Base-by-base conservation (phyloP, 2,329 filamentous ascomycete species). In the Aureobasidium sp. region DNA sequence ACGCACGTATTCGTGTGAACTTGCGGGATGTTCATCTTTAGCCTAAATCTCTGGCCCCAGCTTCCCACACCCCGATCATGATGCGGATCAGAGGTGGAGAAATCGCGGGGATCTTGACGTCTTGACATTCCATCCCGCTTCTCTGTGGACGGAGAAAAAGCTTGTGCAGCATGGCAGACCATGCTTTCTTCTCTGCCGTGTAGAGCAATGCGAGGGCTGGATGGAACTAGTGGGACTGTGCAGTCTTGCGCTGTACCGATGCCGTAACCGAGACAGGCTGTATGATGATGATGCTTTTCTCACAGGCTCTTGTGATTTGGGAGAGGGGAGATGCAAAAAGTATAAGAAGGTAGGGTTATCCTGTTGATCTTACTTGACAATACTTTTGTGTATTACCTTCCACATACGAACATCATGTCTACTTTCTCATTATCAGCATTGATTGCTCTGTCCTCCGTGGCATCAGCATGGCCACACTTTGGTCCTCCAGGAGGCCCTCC, bases 391-490 rank as follows among this genome's bases (percentile, higher is more conserved):
- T 3, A 3, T 10, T 32, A 1, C 4, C 4, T 37, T 37, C 6
- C 11, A 47, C 9, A 30, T 47, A 13, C 7, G 13, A n/a, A 3
- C 36, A 27, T 37, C 25, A 59, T 59, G 44, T 36, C 55, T 59
- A 32, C 55, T 7, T 48, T 58, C 15, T 47, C 54, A 29, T 21
- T 58, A 6, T 42, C 44, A 41, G 16, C 55, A 8, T 41, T 60
- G 11, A 3, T 60, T 3, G 57, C 57, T 16, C 5, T 60, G 7
- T 60, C 57, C 32, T 50, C 57, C 6, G 57, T 44, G 5, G 57
- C 57, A 44, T 42, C 47, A 34, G 57, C 57, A 21, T 60, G 57
- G 57, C 57, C 57, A 16, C 57, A 59, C 34, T 59, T 59, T 47
- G 54, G 42, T 29, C 42, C 42, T n/a, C 42, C 54, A n/a, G 36